Evolutionary conservation across 2,329 filamentous ascomycete species (phyloP).

Genomic region (Albifimbria verrucaria): DNA sequence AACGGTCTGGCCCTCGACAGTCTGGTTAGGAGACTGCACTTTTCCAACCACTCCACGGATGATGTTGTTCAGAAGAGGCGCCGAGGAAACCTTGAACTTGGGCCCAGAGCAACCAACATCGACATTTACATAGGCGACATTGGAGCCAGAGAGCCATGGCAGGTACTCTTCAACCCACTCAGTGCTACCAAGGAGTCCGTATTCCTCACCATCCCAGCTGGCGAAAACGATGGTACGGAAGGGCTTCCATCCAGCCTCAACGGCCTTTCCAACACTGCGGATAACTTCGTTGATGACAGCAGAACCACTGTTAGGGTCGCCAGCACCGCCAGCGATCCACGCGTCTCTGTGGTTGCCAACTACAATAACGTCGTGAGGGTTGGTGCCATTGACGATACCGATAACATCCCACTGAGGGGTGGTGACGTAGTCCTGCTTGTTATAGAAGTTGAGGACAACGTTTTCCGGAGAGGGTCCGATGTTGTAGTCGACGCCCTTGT

Average conservation of each 20-base stretch:
- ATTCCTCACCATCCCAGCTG: slow-evolving; percentile 80
- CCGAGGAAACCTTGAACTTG: slow-evolving; percentile 61
- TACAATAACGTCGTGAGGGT: slow-evolving; percentile 80
- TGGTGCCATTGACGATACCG: slow-evolving; percentile 83
- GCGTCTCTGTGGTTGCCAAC: slow-evolving; percentile 92
- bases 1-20: slow-evolving; percentile 67
- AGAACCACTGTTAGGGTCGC: slow-evolving; percentile 79
- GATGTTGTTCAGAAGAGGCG: slow-evolving; percentile 72
- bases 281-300: slow-evolving; percentile 77
- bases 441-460: slow-evolving; percentile 69
- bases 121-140: slow-evolving; percentile 82
- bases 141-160: slow-evolving; percentile 70
- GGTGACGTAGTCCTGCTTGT: slow-evolving; percentile 77
- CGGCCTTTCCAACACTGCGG: slow-evolving; percentile 67
- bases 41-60: slow-evolving; percentile 63
- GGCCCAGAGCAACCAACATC: slow-evolving; percentile 70
- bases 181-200: slow-evolving; percentile 80
- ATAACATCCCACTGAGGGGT: slow-evolving; percentile 90
- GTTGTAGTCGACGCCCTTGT: slow-evolving; percentile 81
- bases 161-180: slow-evolving; percentile 93
- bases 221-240: slow-evolving; percentile 89
- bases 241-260: slow-evolving; percentile 57
- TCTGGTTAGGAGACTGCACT: slow-evolving; percentile 74
- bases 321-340: slow-evolving; percentile 82
- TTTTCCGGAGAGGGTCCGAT: slow-evolving; percentile 76